Base-by-base conservation (phyloP, 2,329 filamentous ascomycete genomes). In the Neofusicoccum kwambonambiense region DNA sequence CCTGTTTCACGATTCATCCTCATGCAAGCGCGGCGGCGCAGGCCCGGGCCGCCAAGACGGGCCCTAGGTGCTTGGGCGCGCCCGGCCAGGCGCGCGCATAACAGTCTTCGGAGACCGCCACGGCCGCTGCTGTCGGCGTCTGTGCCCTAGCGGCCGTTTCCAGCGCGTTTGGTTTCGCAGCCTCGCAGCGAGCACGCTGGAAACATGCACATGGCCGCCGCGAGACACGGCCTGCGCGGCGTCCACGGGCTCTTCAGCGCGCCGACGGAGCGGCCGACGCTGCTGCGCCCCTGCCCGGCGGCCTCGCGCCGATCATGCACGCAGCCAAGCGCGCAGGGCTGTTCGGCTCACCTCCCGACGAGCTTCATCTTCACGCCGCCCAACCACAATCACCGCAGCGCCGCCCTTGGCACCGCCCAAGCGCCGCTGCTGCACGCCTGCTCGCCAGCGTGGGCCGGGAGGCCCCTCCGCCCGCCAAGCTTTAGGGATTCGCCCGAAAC, bases 1-100 rank as follows among this genome's bases (percentile, higher is more conserved):
- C 56, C 6, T 41, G 56, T 58, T 58, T 58, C 56, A 58, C 56
- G 41, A 58, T 47, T 42, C n/a, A 47, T n/a, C 37, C 41, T 45
- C 27, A 31, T 31, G 27, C 27, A 31, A 31, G 27, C 27, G 27
- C 27, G 27, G 27, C 27, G 27, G 27, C 27, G 27, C 27, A 31
- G 56, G 8, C 15, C 22, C 27, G 56, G 4, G 12, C 22, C 34
- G 56, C 56, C 56, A 58, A 58, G 56, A 31, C 56, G 56, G 56
- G 56, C 56, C 41, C 56, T 58, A 35, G 31, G 19, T 47, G 56
- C 56, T 58, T 58, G 56, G 41, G n/a, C 22, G 22, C 11, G 9
- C 3, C 22, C 17, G 12, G 3, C 27, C 56, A 58, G 56, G 19
- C 56, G 56, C 56, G 41, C 41, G 41, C 56, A 58, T 47, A 45